Evolutionary conservation across 306 rosid species (phyloP), one percentile per base, ranked within the genome.

Genomic region (Lithocarpus polystachyus): DNA sequence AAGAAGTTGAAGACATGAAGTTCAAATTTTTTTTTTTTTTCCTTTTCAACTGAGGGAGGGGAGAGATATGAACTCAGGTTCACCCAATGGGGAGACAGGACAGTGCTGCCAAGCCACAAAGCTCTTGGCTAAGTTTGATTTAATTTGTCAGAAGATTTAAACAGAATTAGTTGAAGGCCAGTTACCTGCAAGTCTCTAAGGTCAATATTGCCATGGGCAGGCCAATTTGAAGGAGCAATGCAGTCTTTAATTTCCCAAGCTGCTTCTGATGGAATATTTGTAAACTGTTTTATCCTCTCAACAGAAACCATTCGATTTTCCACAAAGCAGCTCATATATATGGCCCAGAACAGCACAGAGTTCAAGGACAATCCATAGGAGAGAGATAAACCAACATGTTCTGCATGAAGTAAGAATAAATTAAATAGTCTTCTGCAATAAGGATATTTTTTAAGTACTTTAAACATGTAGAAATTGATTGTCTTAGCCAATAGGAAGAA

Each of bases 221-320:
- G 99, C 99, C 99, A 95, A 81, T 83, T 90, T 35, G 87, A 48
- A 80, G 98, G 98, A 86, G 94, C 93, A 68, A 76, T 28, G 13
- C 81, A 89, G 75, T 93, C 96, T 75, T 86, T 55, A 33, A 90
- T 74, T 59, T 80, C 72, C 99, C 99, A 95, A 48, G 75, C 71
- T 53, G 99, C 87, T 85, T 95, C 99, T 1, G 99, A 85, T 74
- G 94, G 97, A 73, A 93, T 95, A 29, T 71, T 79, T 10, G 91
- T 89, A 77, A 93, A 95, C 75, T 95, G 99, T 45, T 86, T 92
- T 61, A 95, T 81, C 85, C 99, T 88, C 89, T 95, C 99, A 59
- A 95, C 97, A n/a, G 99, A 95, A 9, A 95, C 99, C 99, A 95
- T 83, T 84, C 85, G 89, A 85, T 95, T 95, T 84, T 95, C 99